Base-by-base conservation (phyloP, 306 rosid species). In the Begonia loranthoides region DNA sequence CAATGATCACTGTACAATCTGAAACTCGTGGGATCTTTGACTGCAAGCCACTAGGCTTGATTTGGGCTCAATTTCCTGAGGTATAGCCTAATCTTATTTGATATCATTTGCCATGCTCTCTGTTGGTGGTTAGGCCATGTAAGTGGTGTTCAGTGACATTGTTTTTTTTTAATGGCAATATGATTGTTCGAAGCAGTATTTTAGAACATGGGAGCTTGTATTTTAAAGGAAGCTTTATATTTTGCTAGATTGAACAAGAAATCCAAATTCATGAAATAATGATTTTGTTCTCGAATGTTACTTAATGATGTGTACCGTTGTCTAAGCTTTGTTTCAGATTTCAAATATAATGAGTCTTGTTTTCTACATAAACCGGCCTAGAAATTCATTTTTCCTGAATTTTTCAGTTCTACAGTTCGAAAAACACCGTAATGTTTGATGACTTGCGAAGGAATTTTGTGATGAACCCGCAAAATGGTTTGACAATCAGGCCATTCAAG, bases 381-480 rank as follows among this genome's bases (percentile, higher is more conserved):
- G 45, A 50, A 49, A 28, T 50, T 63, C 36, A 28, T 28, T 59
- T 73, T 64, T 5, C 63, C 48, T 54, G 39, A 44, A 43, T 14
- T 41, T 76, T 72, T 65, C 95, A 86, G 92, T 80, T 76, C 69
- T 82, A 90, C 79, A 80, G 44, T 66, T 62, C 92, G 41, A 76
- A 73, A 50, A 90, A 90, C 63, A 85, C 94, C 58, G 83, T 80
- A 54, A 90, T 90, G 95, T 78, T 90, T 54, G 99, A 90, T 39
- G 95, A 90, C 71, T 79, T 90, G 55, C 59, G 92, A 58, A 80
- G 95, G 69, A 90, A 90, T 72, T 90, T 78, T 71, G 95, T 80
- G 67, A 90, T 90, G 97, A 90, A 90, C 66, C 97, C 97, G 10
- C 95, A 86, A 61, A 90, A 85, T 65, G 95, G 97, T 45, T 75